These are phyloP conservation scores for Phytophthora ohioensis DNA, from an alignment of 352 stramenopile species.

Conservation along the genomic window DNA sequence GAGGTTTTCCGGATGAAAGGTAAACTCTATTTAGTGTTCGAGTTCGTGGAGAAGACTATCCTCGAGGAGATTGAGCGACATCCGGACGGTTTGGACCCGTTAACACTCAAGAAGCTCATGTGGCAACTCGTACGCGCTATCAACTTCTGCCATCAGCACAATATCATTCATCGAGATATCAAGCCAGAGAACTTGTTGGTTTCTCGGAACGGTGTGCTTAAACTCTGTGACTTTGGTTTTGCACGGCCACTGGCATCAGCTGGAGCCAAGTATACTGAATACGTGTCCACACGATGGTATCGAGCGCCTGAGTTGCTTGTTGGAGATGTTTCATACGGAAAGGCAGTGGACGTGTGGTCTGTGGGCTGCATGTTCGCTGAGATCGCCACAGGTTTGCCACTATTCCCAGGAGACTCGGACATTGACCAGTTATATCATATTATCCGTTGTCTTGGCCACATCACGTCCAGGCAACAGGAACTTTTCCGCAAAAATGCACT, in stretches of 20 bases:
- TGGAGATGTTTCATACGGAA: slow-evolving; percentile 92
- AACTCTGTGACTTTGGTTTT: slow-evolving; percentile 93
- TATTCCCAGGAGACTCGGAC: slow-evolving; percentile 97
- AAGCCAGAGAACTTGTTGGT: slow-evolving; percentile 96
- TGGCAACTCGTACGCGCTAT: slow-evolving; percentile 87
- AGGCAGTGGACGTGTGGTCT: slow-evolving; percentile 97
- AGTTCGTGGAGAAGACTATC: slow-evolving; percentile 91
- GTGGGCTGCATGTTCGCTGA: slow-evolving; percentile 97
- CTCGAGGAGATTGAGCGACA: slow-evolving; percentile 92
- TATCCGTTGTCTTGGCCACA: slow-evolving; percentile 75
- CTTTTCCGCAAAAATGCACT: slow-evolving; percentile 87
- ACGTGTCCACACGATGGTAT: slow-evolving; percentile 96
- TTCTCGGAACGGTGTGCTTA: slow-evolving; percentile 94
- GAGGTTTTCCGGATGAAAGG: slow-evolving; percentile 89
- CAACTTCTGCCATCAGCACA: slow-evolving; percentile 96
- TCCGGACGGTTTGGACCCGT: slow-evolving; percentile 74
- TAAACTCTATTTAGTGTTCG: slow-evolving; percentile 89
- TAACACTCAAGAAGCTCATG: slow-evolving; percentile 81
- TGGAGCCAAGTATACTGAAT: slow-evolving; percentile 87
- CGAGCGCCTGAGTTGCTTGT: slow-evolving; percentile 94
- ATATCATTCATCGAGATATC: slow-evolving; percentile 96
- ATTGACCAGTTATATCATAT: slow-evolving; percentile 95
- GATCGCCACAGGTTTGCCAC: slow-evolving; percentile 95
- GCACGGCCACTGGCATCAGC: slow-evolving; percentile 70
- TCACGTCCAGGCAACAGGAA: slow-evolving; percentile 81